Conservation (phyloP, 2,329 filamentous ascomycete genomes). For the Fusarium sororula region DNA sequence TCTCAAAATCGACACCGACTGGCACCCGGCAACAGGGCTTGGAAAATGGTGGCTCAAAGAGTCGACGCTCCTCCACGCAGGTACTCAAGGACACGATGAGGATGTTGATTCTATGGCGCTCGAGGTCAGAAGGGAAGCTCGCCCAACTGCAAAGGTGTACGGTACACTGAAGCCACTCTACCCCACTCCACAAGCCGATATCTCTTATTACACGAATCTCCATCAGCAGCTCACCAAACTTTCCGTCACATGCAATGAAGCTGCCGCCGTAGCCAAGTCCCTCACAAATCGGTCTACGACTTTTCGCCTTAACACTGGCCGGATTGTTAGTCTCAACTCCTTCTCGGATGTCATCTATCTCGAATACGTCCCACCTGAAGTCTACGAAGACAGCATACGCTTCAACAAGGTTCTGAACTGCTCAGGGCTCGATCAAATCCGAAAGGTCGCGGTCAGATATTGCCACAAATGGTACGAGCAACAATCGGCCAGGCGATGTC, state of each 20-base stretch:
- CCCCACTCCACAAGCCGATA: slow-evolving; percentile 43
- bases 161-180: slow-evolving; percentile 41
- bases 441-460: slow-evolving; percentile 54
- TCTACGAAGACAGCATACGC: slow-evolving; percentile 41
- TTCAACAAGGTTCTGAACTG: slow-evolving; percentile 43
- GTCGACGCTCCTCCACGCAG: not conserved
- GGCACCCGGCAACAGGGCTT: slow-evolving; percentile 5
- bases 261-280: slow-evolving; percentile 31
- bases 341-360: slow-evolving; percentile 47
- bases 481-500: slow-evolving; percentile 41
- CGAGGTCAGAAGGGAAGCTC: slow-evolving; percentile 38
- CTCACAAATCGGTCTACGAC: slow-evolving; percentile 33
- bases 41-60: slow-evolving; percentile 40
- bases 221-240: slow-evolving; percentile 43
- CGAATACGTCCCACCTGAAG: slow-evolving; percentile 46
- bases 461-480: slow-evolving; percentile 53
- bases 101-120: slow-evolving; percentile 33
- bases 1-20: slow-evolving; percentile 41
- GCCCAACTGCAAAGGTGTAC: slow-evolving; percentile 21
- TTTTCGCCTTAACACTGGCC: slow-evolving; percentile 40
- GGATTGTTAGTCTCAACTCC: slow-evolving; percentile 44
- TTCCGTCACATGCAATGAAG: slow-evolving; percentile 42
- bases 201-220: slow-evolving; percentile 46
- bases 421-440: slow-evolving; percentile 45
- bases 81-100: slow-evolving; percentile 20